Base-by-base conservation (phyloP, 768 basidiomycete species). In the Lenzites betulinus region DNA sequence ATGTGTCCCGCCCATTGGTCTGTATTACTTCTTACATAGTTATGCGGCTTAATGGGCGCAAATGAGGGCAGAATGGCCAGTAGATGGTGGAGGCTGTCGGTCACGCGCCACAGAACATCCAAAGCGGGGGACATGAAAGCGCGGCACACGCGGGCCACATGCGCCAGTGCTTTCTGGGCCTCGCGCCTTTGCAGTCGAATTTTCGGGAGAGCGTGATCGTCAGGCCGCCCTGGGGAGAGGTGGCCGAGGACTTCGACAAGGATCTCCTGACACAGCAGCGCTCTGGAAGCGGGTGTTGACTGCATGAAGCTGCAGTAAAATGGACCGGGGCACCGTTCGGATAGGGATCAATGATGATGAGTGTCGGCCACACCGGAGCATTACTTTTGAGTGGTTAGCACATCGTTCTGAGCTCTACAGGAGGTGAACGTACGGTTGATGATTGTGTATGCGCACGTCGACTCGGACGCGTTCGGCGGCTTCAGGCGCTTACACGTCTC, bases 81-180 rank as follows among this genome's bases (percentile, higher is more conserved):
- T 26, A 59, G 18, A 12, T 9, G 3, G 23, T 18, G 18, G 4
- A 61, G 25, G 22, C 35, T 23, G 41, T 61, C 54, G 1, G 54
- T 20, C 15, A 51, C 49, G 7, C 54, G 35, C 60, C 54, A 61
- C 9, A 61, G 49, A 2, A 61, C 49, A 12, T 61, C 20, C 23
- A 56, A n/a, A 5, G 60, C 60, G 16, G 60, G 54, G 1, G 22
- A 28, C 8, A 30, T 15, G 26, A 38, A 56, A 2, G 60, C 26
- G 12, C 30, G 47, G 46, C 41, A 56, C 15, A 61, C 54, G 12
- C 39, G 25, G 5, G 60, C 60, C 9, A 49, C 60, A 16, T 20
- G 18, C 1, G 54, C 48, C 2, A 58, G 44, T 11, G 47, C 36
- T 1, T 16, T 8, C 23, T 59, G 58, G 11, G n/a, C 16, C 16